Conservation (phyloP, 768 basidiomycete species). For the Lentinula raphanica region DNA sequence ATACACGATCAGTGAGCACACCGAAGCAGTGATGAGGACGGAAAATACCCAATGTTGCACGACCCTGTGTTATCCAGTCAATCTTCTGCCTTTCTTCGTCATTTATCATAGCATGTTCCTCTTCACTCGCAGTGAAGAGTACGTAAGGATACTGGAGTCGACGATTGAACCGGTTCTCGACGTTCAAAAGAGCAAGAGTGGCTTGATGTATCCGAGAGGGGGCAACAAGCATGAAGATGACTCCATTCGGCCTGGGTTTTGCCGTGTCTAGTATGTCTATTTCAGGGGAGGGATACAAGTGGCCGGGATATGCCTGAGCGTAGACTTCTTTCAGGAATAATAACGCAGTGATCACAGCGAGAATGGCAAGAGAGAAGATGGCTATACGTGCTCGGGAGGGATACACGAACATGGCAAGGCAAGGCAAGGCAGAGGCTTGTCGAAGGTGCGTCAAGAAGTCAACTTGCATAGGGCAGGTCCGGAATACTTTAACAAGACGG, state of each 20-base stretch:
- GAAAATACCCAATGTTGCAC: conserved; percentile 21
- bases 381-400: conserved; percentile 1
- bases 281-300: not conserved
- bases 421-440: not conserved
- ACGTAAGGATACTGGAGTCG: conserved; percentile 25
- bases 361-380: not conserved
- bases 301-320: not conserved
- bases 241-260: conserved; percentile 16
- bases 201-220: conserved; percentile 23
- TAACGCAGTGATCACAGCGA: not conserved
- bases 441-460: not conserved
- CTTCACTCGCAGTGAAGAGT: conserved; percentile 22
- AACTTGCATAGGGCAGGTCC: not conserved
- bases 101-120: conserved; percentile 17
- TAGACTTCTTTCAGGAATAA: not conserved
- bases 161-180: conserved; percentile 25
- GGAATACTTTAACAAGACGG: too few relatives aligned
- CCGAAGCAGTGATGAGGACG: not conserved
- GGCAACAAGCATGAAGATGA: conserved; percentile 23
- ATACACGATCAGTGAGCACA: not conserved
- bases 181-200: conserved; percentile 21
- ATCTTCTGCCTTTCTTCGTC: conserved; percentile 20
- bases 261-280: not conserved
- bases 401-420: not conserved
- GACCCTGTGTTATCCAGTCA: conserved; percentile 21